Percentiles rank a stretch among this genome's conserved stretches.
phyloP scores from a whole-genome alignment of 257 asterid species.

The Penstemon eatonii region DNA sequence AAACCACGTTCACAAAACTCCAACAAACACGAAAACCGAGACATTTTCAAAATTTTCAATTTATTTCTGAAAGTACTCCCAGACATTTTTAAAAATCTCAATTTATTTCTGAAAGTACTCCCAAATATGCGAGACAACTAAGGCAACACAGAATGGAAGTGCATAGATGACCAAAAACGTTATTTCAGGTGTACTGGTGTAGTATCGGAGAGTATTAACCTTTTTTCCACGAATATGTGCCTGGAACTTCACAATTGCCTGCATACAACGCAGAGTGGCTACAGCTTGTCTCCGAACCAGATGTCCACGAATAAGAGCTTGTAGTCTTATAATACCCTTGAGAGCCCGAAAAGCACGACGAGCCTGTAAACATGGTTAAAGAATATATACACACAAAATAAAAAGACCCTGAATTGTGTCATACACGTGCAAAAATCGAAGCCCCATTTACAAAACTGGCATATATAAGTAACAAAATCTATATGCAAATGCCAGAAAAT shows the following conservation, averaged over 20 bases:
- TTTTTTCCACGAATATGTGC: slow-evolving; percentile 77
- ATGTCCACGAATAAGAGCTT: slow-evolving; percentile 94
- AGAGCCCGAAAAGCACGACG: slow-evolving; percentile 91
- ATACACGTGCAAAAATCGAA: no score
- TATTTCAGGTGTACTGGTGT: slow-evolving; percentile 33
- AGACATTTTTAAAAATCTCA: no score
- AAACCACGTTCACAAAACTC: no score
- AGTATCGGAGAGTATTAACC: slow-evolving; percentile 49
- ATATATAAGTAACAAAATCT: slow-evolving; percentile 6
- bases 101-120: no score
- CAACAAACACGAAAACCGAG: no score
- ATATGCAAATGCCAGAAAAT: slow-evolving; percentile 23
- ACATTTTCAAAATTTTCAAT: no score
- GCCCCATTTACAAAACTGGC: no score
- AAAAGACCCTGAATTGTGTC: not conserved
- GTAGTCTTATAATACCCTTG: slow-evolving; percentile 89
- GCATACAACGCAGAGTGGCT: slow-evolving; percentile 79
- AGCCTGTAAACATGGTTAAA: slow-evolving; percentile 49
- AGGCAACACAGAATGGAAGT: not conserved
- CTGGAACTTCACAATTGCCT: slow-evolving; percentile 70
- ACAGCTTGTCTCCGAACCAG: slow-evolving; percentile 92
- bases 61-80: no score
- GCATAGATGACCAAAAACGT: slow-evolving; percentile 1
- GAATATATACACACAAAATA: not conserved
- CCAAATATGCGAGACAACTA: not conserved